These are phyloP conservation scores for Lichtheimia ornata DNA, from an alignment of 371 early-diverging fungal genomes.

Conservation along the genomic window DNA sequence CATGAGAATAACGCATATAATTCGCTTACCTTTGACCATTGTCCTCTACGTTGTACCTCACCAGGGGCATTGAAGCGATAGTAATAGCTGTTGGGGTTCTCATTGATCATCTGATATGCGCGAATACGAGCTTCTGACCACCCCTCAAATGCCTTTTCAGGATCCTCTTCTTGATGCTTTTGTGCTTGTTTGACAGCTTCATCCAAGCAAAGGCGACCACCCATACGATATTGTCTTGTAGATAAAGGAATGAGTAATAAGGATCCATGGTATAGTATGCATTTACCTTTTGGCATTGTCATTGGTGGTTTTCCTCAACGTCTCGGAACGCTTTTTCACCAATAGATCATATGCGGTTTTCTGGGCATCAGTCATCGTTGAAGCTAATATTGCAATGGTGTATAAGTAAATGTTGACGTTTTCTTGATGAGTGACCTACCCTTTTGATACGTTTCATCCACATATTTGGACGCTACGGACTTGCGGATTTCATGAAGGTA, in stretches of 20 bases:
- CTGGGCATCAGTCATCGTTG: conserved; percentile 76
- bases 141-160: conserved; percentile 86
- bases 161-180: conserved; percentile 63
- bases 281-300: conserved; percentile 74
- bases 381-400: neutral
- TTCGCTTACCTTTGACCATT: conserved; percentile 63
- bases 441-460: conserved; percentile 29
- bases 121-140: conserved; percentile 93
- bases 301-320: conserved; percentile 76
- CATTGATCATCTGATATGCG: conserved; percentile 87
- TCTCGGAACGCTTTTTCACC: conserved; percentile 78
- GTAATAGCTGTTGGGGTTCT: conserved; percentile 93
- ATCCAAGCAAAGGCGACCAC: conserved; percentile 82
- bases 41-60: conserved; percentile 88
- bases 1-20: neutral
- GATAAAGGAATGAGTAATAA: neutral
- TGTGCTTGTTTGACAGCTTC: conserved; percentile 87
- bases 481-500: conserved; percentile 73
- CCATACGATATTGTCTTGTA: conserved; percentile 68
- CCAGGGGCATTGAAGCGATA: conserved; percentile 96
- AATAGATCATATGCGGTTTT: conserved; percentile 80
- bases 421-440: conserved; percentile 6
- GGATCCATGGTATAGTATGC: neutral
- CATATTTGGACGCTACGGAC: conserved; percentile 65
- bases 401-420: neutral